phyloP scores from a whole-genome alignment of 2,329 filamentous ascomycete genomes.

The Trichoderma polysporum region DNA sequence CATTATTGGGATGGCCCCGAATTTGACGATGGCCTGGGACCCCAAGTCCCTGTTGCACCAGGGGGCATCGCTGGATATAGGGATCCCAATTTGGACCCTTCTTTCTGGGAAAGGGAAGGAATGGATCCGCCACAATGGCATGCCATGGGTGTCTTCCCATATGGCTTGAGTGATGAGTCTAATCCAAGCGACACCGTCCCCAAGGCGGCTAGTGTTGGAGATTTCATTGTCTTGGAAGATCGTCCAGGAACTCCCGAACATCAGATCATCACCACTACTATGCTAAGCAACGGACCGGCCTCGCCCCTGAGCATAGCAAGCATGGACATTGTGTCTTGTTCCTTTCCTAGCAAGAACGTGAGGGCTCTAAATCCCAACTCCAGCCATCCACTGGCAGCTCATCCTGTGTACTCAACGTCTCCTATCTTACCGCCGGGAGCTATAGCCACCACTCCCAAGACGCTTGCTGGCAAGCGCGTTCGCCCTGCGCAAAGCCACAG shows the following conservation, averaged over 20 bases:
- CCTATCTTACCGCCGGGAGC: conserved; percentile 48
- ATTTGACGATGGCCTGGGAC: conserved; percentile 59
- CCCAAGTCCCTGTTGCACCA: conserved; percentile 68
- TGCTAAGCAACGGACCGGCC: conserved; percentile 26
- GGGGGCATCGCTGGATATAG: conserved; percentile 69
- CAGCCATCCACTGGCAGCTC: conserved; percentile 50
- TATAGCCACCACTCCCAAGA: conserved; percentile 58
- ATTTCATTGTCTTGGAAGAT: conserved; percentile 46
- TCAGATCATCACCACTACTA: conserved; percentile 27
- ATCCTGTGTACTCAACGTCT: conserved; percentile 55
- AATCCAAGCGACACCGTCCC: conserved; percentile 51
- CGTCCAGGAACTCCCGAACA: conserved; percentile 51
- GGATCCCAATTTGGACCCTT: conserved; percentile 55
- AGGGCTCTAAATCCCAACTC: conserved; percentile 41
- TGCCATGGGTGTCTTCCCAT: neutral
- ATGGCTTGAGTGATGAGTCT: conserved; percentile 29
- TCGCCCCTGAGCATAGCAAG: conserved; percentile 61
- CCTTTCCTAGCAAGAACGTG: conserved; percentile 56
- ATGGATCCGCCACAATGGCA: conserved; percentile 47
- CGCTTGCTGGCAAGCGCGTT: conserved; percentile 58
- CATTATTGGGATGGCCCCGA: conserved; percentile 82
- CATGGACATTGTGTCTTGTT: conserved; percentile 62
- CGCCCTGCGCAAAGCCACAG: conserved; percentile 66
- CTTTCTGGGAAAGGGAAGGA: conserved; percentile 51
- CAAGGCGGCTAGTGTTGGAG: conserved; percentile 45